phyloP scores from a whole-genome alignment of 352 stramenopile genomes.

The Pythium pyrilobum region DNA sequence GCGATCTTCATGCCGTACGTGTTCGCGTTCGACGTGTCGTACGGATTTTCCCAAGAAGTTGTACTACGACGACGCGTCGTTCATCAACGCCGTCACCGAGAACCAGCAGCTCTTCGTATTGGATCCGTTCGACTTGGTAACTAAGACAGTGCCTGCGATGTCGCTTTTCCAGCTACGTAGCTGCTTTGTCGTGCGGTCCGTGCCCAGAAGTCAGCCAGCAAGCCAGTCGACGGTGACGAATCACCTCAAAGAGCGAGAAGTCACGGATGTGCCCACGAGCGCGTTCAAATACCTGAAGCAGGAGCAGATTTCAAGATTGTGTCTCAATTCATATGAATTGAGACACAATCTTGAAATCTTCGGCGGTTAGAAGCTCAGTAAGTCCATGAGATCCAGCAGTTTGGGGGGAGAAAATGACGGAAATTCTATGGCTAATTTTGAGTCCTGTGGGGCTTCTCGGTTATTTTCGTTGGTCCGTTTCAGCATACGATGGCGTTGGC shows the following conservation, averaged over 20 bases:
- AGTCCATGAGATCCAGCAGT: not conserved
- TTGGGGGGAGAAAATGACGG: not conserved
- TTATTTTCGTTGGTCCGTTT: not conserved
- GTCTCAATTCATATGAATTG: not conserved
- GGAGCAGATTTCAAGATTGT: too few species aligned
- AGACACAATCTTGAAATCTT: not conserved
- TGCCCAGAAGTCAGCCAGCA: too few species aligned
- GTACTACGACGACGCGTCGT: constrained; percentile 1
- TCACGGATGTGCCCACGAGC: too few species aligned
- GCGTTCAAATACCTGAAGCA: too few species aligned
- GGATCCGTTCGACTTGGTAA: constrained; percentile 7
- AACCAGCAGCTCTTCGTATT: constrained; percentile 17
- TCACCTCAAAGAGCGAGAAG: too few species aligned
- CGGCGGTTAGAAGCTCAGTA: not conserved
- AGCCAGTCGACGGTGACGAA: too few species aligned
- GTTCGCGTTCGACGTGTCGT: not conserved
- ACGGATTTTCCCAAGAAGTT: not conserved
- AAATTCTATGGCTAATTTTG: not conserved
- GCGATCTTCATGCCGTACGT: constrained; percentile 15
- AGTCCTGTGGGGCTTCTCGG: not conserved
- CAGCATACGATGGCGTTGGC: not conserved
- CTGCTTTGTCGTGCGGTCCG: not conserved
- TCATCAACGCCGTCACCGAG: constrained; percentile 14
- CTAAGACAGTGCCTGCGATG: constrained; percentile 2
- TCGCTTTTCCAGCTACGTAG: not conserved